phyloP scores from a whole-genome alignment of 345 rosid species.

The Psidium friedrichsthalianum region DNA sequence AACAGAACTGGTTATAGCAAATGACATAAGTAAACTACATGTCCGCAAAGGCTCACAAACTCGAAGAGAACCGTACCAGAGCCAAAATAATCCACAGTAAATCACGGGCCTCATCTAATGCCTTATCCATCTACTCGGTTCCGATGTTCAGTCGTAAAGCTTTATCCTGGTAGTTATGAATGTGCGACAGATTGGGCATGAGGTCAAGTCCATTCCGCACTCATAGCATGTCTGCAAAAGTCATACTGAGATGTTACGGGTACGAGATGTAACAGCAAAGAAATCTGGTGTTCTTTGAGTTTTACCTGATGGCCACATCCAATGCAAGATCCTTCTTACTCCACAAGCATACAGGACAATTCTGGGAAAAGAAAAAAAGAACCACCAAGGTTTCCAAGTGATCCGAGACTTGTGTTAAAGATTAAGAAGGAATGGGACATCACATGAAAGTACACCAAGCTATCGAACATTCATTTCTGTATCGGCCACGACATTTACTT shows the following conservation, averaged over 20 bases:
- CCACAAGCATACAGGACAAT: conserved; percentile 18
- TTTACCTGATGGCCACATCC: conserved; percentile 36
- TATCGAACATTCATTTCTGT: neutral
- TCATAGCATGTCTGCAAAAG: conserved; percentile 25
- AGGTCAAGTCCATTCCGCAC: conserved; percentile 17
- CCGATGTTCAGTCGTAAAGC: conserved; percentile 8
- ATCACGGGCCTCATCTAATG: neutral
- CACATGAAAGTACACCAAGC: neutral
- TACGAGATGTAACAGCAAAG: neutral
- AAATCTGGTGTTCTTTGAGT: neutral
- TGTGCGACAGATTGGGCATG: conserved; percentile 23
- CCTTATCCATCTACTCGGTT: neutral
- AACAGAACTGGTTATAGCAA: neutral
- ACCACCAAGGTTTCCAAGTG: neutral
- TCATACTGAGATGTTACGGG: neutral
- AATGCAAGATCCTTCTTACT: conserved; percentile 22
- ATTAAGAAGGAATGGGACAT: neutral
- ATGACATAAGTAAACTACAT: neutral
- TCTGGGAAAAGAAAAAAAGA: neutral
- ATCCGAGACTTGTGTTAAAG: neutral
- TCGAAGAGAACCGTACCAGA: neutral
- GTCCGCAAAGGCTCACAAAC: neutral
- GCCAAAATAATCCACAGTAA: neutral
- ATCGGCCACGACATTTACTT: neutral
- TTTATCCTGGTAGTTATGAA: conserved; percentile 12